Evolutionary conservation across 1,284 basidiomycete genomes (phyloP).

Genomic region (Boletus semigastroideus): DNA sequence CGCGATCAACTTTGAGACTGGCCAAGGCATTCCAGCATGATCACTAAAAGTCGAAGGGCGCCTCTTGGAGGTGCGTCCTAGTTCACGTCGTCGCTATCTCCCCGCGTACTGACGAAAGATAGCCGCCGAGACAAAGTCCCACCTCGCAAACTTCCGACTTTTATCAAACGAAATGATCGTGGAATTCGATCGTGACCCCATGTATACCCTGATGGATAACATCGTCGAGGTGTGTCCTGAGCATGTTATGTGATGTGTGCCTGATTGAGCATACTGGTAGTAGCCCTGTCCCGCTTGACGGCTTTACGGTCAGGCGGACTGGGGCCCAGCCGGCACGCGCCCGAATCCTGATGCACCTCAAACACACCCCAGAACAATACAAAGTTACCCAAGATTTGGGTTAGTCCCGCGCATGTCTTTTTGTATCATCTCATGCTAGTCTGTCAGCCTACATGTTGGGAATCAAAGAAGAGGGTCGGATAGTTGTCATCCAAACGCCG

Average conservation of each 20-base stretch:
- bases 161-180: conserved; percentile 85
- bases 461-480: conserved; percentile 83
- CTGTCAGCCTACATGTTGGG: conserved; percentile 64
- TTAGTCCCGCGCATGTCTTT: conserved; percentile 27
- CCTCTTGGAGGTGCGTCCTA: conserved; percentile 64
- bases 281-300: conserved; percentile 74
- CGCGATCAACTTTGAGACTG: conserved; percentile 49
- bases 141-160: conserved; percentile 81
- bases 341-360: conserved; percentile 79
- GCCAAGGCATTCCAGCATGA: conserved; percentile 90
- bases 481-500: conserved; percentile 79
- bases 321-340: conserved; percentile 80
- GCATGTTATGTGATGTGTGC: neutral
- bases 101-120: neutral
- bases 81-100: neutral
- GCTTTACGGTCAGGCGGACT: conserved; percentile 84
- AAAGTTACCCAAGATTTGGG: conserved; percentile 79
- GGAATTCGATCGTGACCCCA: conserved; percentile 83
- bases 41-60: conserved; percentile 87
- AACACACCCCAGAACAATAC: conserved; percentile 87
- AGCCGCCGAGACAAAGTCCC: conserved; percentile 67
- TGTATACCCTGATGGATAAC: conserved; percentile 80
- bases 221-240: conserved; percentile 62
- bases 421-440: conserved; percentile 10
- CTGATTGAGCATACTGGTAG: conserved; percentile 37